Evolutionary conservation across 2,329 filamentous ascomycete genomes (phyloP), one percentile per base, ranked within the genome.

Genomic region (Cladosporium sp.): DNA sequence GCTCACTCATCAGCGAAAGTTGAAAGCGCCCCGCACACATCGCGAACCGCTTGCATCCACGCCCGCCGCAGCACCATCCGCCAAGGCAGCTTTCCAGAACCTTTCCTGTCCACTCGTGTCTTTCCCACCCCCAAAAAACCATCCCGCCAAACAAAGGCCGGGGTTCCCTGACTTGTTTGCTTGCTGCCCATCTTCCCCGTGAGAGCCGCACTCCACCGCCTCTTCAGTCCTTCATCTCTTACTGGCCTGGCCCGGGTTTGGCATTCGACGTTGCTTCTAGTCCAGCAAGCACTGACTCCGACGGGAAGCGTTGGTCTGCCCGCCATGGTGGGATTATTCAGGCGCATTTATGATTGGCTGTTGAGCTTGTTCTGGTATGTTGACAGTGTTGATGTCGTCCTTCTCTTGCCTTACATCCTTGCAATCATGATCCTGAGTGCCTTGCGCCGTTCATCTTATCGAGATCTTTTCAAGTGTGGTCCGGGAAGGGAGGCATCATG

Each of bases 271-370:
- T 45, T 39, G 40, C 35, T 38, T 33, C 49, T 50, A 50, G 52
- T 50, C 53, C 47, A 43, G 43, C 48, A 39, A 43, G 50, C 49
- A 43, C 39, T 53, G 43, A 42, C 36, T 47, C 35, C 52, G 50
- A 33, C 45, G 18, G 45, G 12, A 48, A 32, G 36, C 45, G 25
- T 48, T 33, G 45, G 36, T 48, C 49, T 50, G 55, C 55, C 57
- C 61, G 55, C 53, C 42, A 97, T 97, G 91, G 87, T 89, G 64
- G 87, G 88, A 62, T 76, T 98, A 69, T 95, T 98, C 72, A 87
- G 86, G 67, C 86, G 84, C 74, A 85, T 98, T 71, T 97, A 97
- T 78, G 93, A 97, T 82, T 97, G 92, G 92, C 78, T 97, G 69
- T 76, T 98, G 75, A 85, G 92, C 77, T 87, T 93, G 65, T 97